Evolutionary conservation across 495 filamentous ascomycete genomes (phyloP).

Genomic region (Choiromyces venosus): DNA sequence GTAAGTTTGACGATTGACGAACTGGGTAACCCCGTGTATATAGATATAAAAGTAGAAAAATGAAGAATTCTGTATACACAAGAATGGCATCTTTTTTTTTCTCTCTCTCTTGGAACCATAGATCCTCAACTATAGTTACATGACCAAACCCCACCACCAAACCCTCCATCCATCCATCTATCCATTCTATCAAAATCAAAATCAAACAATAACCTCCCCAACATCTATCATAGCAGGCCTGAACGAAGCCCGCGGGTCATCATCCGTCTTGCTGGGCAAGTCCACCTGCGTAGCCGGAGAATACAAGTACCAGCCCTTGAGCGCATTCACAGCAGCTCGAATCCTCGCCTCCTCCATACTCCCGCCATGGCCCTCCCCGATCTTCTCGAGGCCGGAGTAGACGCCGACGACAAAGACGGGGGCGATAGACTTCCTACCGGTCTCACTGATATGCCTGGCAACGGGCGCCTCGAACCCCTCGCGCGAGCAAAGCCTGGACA

Average conservation of each 20-base stretch:
- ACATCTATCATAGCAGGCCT: conserved; percentile 80
- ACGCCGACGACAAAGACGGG: conserved; percentile 96
- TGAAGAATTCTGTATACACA: neutral
- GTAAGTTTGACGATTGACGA: neutral
- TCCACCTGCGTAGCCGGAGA: conserved; percentile 56
- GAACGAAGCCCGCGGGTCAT: conserved; percentile 53
- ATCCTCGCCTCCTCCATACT: conserved; percentile 70
- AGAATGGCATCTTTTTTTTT: neutral
- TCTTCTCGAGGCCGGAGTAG: conserved; percentile 76
- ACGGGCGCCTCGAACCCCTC: conserved; percentile 86
- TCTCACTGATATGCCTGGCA: conserved; percentile 79
- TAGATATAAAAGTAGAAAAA: neutral
- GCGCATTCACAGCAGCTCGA: conserved; percentile 70
- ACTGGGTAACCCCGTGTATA: neutral
- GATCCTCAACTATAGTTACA: neutral
- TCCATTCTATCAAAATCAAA: neutral
- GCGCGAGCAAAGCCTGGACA: conserved; percentile 69
- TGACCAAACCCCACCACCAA: neutral
- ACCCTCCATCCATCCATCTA: neutral
- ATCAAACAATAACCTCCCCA: conserved; percentile 78
- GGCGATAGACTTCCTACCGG: conserved; percentile 69
- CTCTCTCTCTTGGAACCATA: neutral
- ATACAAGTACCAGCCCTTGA: conserved; percentile 96
- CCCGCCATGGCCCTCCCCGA: conserved; percentile 76
- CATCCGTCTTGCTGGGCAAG: conserved; percentile 76